Evolutionary conservation across 345 rosid species (phyloP), one percentile per base, ranked within the genome.

Genomic region (Eutrema heterophyllum): DNA sequence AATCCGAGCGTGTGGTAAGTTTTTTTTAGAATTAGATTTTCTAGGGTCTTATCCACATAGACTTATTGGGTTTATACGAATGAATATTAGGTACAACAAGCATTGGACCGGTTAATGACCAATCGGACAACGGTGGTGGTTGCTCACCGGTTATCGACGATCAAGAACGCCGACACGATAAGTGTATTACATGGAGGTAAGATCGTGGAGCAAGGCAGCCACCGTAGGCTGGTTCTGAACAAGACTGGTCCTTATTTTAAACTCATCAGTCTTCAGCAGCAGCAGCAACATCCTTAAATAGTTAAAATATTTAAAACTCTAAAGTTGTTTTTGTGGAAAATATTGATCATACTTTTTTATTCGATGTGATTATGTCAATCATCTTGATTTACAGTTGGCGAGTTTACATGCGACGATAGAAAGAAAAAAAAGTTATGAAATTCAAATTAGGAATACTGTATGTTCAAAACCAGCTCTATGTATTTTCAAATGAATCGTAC

Each of bases 91-190:
- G 80, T 77, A 70, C 97, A 92, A 50, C 93, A 92, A 83, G 99
- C 99, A n/a, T 80, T 96, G 30, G 97, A 96, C 59, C 77, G 87
- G 54, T 66, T 96, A 72, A 96, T 92, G 97, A 83, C 56, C 63
- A 84, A 85, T 75, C 79, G 97, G 16, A 90, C 99, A 5, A 92
- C 98, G 0, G 78, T 96, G 21, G 78, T 96, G 73, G 99, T 96
- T 79, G 98, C 99, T 5, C 99, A 96, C 68, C 80, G 99, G 81
- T 79, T 96, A 33, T 86, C 98, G 13, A 92, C 99, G 3, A 89
- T 96, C 14, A 86, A 90, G 69, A 86, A 89, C 51, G 93, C 97
- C 0, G 96, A 92, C 33, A 88, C 81, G 50, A 89, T 90, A 78
- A 84, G 93, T 9, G 96, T 96, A 24, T 58, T 96, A 58, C 92